Evolutionary conservation across 805 yeast genomes (phyloP), one percentile per base, ranked within the genome.

Genomic region (Kodamaea hsintzibuensis): DNA sequence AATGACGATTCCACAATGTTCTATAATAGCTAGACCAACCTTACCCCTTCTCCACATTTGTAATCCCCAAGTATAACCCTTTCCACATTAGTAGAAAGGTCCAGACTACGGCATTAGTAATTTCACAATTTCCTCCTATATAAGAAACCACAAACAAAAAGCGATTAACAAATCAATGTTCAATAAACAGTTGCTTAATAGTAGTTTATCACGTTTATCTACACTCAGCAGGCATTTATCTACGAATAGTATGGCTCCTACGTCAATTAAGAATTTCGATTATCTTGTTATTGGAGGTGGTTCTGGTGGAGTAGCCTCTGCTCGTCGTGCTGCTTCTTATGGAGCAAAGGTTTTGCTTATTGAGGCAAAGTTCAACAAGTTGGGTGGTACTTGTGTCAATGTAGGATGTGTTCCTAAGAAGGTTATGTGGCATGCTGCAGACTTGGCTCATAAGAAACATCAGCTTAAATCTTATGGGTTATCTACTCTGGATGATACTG

Each of bases 361-460:
- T 51, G 99, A 95, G 72, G 83, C 89, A 42, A 82, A 84, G 51
- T 86, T 79, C 59, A 60, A 71, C 50, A 72, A 70, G 62, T 81
- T 95, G 73, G 99, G 99, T 55, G 99, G 99, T 27, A 95, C 99
- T 42, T 95, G 99, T 81, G 99, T 95, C 57, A 95, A 95, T 69
- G 98, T 93, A 44, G 99, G 99, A 17, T 95, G 99, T 80, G 99
- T 95, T 48, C 99, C 99, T 47, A 95, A 95, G 79, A 95, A 95
- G 70, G 91, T 95, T 46, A 92, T 95, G 98, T 95, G 99, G 99
- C 87, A 92, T 63, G 97, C 98, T 9, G 85, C 95, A 30, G 97
- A 92, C 63, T 73, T 90, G 69, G 98, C 98, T 16, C 81, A 82
- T 58, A 86, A 84, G 65, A 76, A 88, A 56, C 73, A 78, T 43